A percentile compares a stretch with the other conserved stretches of the same genome.
Evolutionary conservation across 768 basidiomycete genomes (phyloP).

Genomic region (Tulasnella sp.): DNA sequence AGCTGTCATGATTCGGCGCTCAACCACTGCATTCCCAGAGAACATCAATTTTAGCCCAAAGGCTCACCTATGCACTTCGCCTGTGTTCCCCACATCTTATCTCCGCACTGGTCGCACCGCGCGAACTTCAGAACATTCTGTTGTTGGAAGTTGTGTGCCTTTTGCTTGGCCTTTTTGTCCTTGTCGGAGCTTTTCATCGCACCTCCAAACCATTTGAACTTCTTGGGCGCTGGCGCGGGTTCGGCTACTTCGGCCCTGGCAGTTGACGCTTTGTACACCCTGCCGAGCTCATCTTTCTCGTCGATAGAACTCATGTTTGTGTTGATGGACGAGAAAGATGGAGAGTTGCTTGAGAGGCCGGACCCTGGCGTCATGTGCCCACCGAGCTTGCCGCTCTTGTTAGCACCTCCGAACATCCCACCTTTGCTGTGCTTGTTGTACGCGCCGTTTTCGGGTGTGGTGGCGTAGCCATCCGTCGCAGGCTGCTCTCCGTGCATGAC

Average conservation of each 20-base stretch:
- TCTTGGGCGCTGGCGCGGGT: constrained; percentile 24
- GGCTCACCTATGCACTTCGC: constrained; percentile 74
- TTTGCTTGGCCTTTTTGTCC: constrained; percentile 10
- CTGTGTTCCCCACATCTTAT: constrained; percentile 99
- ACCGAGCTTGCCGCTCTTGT: background rate
- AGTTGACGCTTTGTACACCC: constrained; percentile 25
- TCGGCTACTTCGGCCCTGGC: background rate
- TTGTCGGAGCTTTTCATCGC: constrained; percentile 19
- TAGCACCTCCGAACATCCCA: background rate
- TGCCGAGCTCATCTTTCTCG: constrained; percentile 29
- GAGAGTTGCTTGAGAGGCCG: constrained; percentile 17
- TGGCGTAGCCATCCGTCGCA: background rate
- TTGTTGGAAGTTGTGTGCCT: constrained; percentile 82
- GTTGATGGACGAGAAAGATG: constrained; percentile 24
- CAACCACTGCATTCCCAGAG: no score
- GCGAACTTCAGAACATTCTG: constrained; percentile 79
- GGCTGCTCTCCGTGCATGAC: constrained; percentile 25
- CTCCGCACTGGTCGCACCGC: constrained; percentile 89
- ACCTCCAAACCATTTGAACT: constrained; percentile 35
- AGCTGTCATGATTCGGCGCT: constrained; percentile 31
- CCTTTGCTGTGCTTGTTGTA: background rate
- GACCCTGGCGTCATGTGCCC: constrained; percentile 4
- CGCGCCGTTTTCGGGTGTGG: constrained; percentile 1
- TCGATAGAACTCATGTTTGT: constrained; percentile 18
- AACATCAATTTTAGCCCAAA: no score